A percentile compares a stretch with the other conserved stretches of the same genome.
These are phyloP conservation scores for Aspergillus oerlinghausenensis DNA, from an alignment of 2,329 filamentous ascomycete species.

Conservation along the genomic window DNA sequence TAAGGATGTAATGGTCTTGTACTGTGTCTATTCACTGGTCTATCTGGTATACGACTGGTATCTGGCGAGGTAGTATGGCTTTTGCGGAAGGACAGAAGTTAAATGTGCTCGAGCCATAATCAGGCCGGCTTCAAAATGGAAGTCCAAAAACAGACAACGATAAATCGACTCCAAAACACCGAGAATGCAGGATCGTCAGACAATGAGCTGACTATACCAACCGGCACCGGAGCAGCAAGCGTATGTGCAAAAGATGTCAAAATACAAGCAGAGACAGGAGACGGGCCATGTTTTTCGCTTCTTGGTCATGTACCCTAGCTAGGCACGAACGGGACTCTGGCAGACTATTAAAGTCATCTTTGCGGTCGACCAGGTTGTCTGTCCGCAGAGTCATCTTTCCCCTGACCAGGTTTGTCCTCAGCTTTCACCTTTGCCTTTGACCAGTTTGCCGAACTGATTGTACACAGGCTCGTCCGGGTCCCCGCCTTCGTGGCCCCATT, in stretches of 20 bases:
- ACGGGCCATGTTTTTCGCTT: not conserved
- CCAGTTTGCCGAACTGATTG: conserved; percentile 35
- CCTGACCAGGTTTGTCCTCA: too few relatives aligned
- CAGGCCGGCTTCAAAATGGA: not conserved
- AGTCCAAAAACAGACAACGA: not conserved
- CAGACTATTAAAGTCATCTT: conserved; percentile 15
- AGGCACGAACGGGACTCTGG: not conserved
- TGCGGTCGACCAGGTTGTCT: too few relatives aligned
- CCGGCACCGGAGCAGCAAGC: not conserved
- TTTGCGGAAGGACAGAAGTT: not conserved
- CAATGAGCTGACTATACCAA: not conserved
- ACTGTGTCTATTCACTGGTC: not conserved
- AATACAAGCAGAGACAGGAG: not conserved
- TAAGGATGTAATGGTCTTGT: not conserved
- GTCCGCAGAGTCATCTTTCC: too few relatives aligned
- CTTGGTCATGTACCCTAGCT: not conserved
- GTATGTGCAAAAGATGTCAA: not conserved
- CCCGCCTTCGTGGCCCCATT: conserved; percentile 35
- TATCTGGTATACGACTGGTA: not conserved
- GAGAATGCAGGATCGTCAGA: not conserved
- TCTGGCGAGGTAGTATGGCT: not conserved
- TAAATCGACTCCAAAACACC: not conserved
- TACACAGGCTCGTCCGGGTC: conserved; percentile 30
- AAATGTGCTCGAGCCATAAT: not conserved
- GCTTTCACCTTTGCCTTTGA: conserved; percentile 28